Conservation (phyloP, 306 rosid species). For the Vicia villosa region DNA sequence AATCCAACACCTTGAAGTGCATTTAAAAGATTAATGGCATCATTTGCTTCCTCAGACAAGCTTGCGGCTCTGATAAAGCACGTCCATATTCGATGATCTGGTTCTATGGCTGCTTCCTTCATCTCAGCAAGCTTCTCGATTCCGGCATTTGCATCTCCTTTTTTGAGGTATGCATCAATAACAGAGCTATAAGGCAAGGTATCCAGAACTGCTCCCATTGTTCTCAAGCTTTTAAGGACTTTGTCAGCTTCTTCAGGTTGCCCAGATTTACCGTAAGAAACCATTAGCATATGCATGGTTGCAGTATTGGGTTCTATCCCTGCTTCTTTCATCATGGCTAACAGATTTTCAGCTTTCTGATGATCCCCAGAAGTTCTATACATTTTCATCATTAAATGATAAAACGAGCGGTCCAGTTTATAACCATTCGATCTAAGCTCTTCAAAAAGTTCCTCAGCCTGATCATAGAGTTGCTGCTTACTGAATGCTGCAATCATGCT, state of each 20-base stretch:
- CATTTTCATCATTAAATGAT: constrained; percentile 88
- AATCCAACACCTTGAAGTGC: constrained; percentile 66
- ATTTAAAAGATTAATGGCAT: constrained; percentile 63
- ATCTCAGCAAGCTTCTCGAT: constrained; percentile 73
- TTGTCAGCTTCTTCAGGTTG: constrained; percentile 90
- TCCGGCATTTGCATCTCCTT: constrained; percentile 62
- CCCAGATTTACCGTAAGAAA: constrained; percentile 86
- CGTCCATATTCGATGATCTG: constrained; percentile 96
- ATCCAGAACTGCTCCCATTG: constrained; percentile 55
- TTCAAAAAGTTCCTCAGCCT: constrained; percentile 92
- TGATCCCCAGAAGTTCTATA: constrained; percentile 81
- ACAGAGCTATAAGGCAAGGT: constrained; percentile 91
- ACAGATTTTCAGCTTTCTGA: constrained; percentile 72
- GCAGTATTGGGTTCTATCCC: constrained; percentile 86
- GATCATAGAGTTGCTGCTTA: constrained; percentile 64
- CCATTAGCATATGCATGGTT: constrained; percentile 95
- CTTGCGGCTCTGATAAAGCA: constrained; percentile 94
- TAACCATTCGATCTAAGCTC: constrained; percentile 70
- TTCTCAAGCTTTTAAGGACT: constrained; percentile 76
- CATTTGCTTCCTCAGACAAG: constrained; percentile 55
- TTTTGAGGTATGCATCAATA: constrained; percentile 77
- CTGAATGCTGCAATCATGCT: constrained; percentile 87
- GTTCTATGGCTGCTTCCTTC: constrained; percentile 68
- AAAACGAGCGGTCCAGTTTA: constrained; percentile 83
- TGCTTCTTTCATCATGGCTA: constrained; percentile 76